Base-by-base conservation (phyloP, 2,329 filamentous ascomycete genomes). In the Diaporthe capsici region DNA sequence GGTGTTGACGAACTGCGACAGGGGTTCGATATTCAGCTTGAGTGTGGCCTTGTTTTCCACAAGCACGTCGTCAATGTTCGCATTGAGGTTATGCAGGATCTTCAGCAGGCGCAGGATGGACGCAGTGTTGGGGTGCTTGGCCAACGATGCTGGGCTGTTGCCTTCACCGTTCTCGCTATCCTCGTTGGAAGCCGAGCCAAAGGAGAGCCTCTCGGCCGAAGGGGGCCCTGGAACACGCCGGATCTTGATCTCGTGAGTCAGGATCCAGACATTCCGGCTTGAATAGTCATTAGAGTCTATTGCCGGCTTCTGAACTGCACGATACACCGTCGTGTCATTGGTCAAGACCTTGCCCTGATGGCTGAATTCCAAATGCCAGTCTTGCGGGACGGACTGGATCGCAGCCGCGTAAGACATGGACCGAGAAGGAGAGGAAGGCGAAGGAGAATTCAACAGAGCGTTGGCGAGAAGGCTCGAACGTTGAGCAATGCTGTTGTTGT, bases 341-440 rank as follows among this genome's bases (percentile, higher is more conserved):
- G 94, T 89, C 75, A 99, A 94, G 1, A 94, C 90, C 82, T 95
- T 95, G 72, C 90, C 94, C 78, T 97, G 94, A 68, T 98, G 90
- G 79, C 92, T 96, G 84, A 99, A 99, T 81, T 98, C 95, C 76
- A 99, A 95, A 81, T 99, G 96, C 97, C 97, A 99, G 81, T 98
- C 96, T 81, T 97, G 94, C 1, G 96, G 95, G 0, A 91, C 88
- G 20, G 94, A 88, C 79, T 96, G 94, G 71, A 97, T 90, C 5
- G 95, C 95, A 71, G 94, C 94, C 34, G 95, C 93, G 83, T 98
- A 98, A 0, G 95, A 95, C 84, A 95, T 91, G 2, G 93, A 90
- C 13, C 93, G 90, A 13, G 92, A 89, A 22, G 92, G 87, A 0
- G 91, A 82, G 2, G 88, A 85, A 31, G 89, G 85, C 2, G 87